Conservation (phyloP, 441 rosid species). For the Breynia disticha region DNA sequence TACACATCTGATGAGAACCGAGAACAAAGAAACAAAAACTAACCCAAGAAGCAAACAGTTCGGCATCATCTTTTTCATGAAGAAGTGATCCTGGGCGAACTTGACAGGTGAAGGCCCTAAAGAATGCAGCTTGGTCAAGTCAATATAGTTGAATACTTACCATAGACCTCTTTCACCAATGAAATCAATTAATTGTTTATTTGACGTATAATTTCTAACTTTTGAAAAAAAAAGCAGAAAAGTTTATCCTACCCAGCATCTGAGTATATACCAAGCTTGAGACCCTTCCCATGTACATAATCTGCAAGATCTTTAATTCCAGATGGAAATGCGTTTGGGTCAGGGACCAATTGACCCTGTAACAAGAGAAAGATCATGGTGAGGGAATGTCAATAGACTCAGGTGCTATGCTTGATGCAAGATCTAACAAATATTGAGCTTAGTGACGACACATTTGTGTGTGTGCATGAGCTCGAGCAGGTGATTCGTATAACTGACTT, state of each 20-base stretch:
- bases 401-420: too few relatives aligned
- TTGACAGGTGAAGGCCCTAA: conserved; percentile 76
- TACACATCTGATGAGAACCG: too few relatives aligned
- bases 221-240: conserved; percentile 16
- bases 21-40: conserved; percentile 23
- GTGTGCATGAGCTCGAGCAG: too few relatives aligned
- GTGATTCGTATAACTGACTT: too few relatives aligned
- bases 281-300: conserved; percentile 74
- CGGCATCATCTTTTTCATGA: conserved; percentile 77
- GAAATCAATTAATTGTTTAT: not conserved
- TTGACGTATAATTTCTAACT: conserved; percentile 10
- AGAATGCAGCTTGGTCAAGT: conserved; percentile 5
- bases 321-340: conserved; percentile 70
- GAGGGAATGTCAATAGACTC: too few relatives aligned
- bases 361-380: conserved; percentile 9
- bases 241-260: conserved; percentile 85
- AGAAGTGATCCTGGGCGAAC: conserved; percentile 92
- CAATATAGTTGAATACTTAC: too few relatives aligned
- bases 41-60: conserved; percentile 86
- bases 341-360: conserved; percentile 79
- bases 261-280: conserved; percentile 95
- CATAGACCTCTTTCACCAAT: too few relatives aligned
- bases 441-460: too few relatives aligned
- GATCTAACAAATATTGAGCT: not conserved
- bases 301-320: conserved; percentile 87